phyloP scores from a whole-genome alignment of 495 filamentous ascomycete genomes.

The Astrothelium subdiscretum region DNA sequence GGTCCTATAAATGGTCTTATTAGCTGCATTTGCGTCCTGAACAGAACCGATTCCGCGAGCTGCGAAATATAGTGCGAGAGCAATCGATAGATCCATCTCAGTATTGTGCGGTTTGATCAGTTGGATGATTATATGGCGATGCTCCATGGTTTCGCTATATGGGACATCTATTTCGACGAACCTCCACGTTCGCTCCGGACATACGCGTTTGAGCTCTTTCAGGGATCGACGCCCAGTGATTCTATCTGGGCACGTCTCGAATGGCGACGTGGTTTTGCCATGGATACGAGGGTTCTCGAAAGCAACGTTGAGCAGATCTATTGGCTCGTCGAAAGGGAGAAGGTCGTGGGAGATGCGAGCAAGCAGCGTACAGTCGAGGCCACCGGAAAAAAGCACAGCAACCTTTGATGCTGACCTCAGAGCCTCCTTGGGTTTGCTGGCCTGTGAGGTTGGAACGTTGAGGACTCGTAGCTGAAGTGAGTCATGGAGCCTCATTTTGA shows the following conservation, averaged over 20 bases:
- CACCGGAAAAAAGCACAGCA: slow-evolving; percentile 87
- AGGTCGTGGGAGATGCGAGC: slow-evolving; percentile 75
- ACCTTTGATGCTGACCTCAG: slow-evolving; percentile 36
- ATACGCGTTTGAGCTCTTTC: slow-evolving; percentile 57
- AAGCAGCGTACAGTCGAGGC: slow-evolving; percentile 82
- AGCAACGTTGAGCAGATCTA: slow-evolving; percentile 90
- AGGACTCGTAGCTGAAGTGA: slow-evolving; percentile 56
- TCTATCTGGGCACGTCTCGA: slow-evolving; percentile 81
- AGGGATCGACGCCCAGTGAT: slow-evolving; percentile 69
- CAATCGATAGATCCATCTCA: slow-evolving; percentile 98
- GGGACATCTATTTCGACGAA: slow-evolving; percentile 83
- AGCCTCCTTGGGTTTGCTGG: slow-evolving; percentile 12
- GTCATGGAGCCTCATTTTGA: slow-evolving; percentile 47
- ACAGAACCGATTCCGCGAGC: slow-evolving; percentile 59
- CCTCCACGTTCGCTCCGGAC: slow-evolving; percentile 62
- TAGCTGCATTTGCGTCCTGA: slow-evolving; percentile 4
- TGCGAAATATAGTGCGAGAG: slow-evolving; percentile 84
- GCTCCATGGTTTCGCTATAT: slow-evolving; percentile 58
- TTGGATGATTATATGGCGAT: slow-evolving; percentile 55
- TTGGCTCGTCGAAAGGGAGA: slow-evolving; percentile 50
- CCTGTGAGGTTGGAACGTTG: slow-evolving; percentile 47
- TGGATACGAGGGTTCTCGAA: slow-evolving; percentile 77
- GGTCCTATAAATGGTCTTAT: slow-evolving; percentile 44
- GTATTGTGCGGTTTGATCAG: slow-evolving; percentile 90
- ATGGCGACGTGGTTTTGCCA: slow-evolving; percentile 25